Percentiles rank a stretch among this genome's conserved stretches.
Conservation (phyloP, 768 basidiomycete species). For the Psilocybe cyanescens region DNA sequence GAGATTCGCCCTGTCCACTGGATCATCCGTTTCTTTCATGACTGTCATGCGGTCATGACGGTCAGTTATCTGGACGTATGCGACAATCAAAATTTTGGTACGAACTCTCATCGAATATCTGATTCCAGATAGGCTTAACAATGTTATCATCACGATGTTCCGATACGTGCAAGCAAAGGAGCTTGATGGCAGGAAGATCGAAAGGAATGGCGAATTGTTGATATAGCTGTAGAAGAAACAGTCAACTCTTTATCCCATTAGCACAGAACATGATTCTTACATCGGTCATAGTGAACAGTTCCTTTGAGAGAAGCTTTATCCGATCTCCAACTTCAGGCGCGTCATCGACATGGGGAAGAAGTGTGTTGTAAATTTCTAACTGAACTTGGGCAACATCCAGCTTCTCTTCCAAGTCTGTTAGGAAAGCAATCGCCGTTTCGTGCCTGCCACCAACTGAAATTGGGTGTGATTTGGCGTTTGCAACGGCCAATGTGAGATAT, state of each 20-base stretch:
- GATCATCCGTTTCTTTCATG: slow-evolving; percentile 58
- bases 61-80: slow-evolving; percentile 1
- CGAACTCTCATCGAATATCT: slow-evolving; percentile 81
- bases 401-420: slow-evolving; percentile 95
- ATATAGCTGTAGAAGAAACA: slow-evolving; percentile 63
- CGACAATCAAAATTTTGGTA: slow-evolving; percentile 10
- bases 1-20: slow-evolving; percentile 57
- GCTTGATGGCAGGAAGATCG: slow-evolving; percentile 79
- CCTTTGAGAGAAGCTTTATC: slow-evolving; percentile 59
- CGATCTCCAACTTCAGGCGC: slow-evolving; percentile 65
- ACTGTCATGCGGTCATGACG: slow-evolving; percentile 37
- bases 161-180: slow-evolving; percentile 91
- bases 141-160: slow-evolving; percentile 88
- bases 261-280: slow-evolving; percentile 43
- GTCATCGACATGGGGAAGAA: slow-evolving; percentile 64
- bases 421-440: slow-evolving; percentile 92
- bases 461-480: slow-evolving; percentile 95
- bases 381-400: slow-evolving; percentile 97
- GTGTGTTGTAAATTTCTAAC: slow-evolving; percentile 80
- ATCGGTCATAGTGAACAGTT: slow-evolving; percentile 82
- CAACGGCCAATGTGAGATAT: slow-evolving; percentile 91
- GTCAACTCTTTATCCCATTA: slow-evolving; percentile 7
- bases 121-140: slow-evolving; percentile 86
- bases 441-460: slow-evolving; percentile 76
- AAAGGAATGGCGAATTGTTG: slow-evolving; percentile 88